Conservation (phyloP, 345 rosid genomes). For the Syzygium grande region DNA sequence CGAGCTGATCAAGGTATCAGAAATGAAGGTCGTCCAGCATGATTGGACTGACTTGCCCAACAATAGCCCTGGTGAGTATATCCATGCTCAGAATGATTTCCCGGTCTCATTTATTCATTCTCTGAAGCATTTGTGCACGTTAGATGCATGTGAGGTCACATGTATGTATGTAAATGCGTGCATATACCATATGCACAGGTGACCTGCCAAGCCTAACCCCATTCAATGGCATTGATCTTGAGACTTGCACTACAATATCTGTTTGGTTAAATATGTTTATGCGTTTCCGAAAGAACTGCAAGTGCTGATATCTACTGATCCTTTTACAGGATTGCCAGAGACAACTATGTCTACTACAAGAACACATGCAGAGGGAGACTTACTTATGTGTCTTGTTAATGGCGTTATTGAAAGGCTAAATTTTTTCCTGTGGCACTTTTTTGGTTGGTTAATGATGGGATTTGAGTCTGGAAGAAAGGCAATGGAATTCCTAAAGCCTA, state of each 20-base stretch:
- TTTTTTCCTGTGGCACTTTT: slow-evolving; percentile 37
- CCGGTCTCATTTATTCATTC: background rate
- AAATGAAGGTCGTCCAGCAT: slow-evolving; percentile 33
- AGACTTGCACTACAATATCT: background rate
- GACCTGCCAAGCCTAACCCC: background rate
- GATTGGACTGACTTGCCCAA: slow-evolving; percentile 63
- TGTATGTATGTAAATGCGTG: background rate
- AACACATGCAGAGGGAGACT: slow-evolving; percentile 19
- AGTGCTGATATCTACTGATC: background rate
- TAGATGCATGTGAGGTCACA: background rate
- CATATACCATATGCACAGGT: background rate
- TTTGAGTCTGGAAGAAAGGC: slow-evolving; percentile 41
- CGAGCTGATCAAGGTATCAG: slow-evolving; percentile 54
- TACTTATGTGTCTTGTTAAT: slow-evolving; percentile 5
- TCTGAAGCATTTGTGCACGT: background rate
- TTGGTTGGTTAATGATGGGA: slow-evolving; percentile 43
- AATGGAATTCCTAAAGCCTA: slow-evolving; percentile 35
- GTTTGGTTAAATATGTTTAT: background rate
- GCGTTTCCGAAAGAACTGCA: background rate
- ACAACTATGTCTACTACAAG: slow-evolving; percentile 16
- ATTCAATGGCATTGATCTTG: background rate
- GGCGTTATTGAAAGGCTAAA: slow-evolving; percentile 32
- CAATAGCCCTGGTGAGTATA: slow-evolving; percentile 35
- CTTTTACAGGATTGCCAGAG: slow-evolving; percentile 28
- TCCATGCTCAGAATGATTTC: background rate